Conservation (phyloP, 2,329 filamentous ascomycete genomes). For the Calonectria honghensis region DNA sequence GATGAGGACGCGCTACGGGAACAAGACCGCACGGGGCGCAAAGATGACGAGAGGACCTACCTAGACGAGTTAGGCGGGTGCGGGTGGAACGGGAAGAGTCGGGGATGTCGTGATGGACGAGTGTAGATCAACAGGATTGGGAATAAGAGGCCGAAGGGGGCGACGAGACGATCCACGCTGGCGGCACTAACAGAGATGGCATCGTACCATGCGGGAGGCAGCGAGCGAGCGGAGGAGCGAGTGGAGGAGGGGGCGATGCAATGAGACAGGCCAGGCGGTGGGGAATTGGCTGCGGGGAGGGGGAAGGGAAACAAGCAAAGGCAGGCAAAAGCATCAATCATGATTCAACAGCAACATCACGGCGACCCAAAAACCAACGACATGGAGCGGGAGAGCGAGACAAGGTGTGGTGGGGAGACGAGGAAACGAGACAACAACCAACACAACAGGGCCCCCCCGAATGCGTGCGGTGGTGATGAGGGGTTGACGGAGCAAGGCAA, state of each 20-base stretch:
- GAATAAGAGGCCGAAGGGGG: constrained; percentile 17
- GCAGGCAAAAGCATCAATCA: not conserved
- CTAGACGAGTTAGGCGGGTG: constrained; percentile 34
- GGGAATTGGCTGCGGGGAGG: not conserved
- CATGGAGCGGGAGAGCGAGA: not conserved
- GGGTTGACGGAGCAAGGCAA: constrained; percentile 8
- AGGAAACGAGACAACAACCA: constrained; percentile 21
- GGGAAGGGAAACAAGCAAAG: not conserved
- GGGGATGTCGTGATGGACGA: constrained; percentile 26
- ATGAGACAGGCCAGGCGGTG: not conserved
- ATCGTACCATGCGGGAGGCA: constrained; percentile 1
- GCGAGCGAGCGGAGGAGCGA: not conserved
- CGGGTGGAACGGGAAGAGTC: constrained; percentile 38
- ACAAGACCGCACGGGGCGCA: not conserved
- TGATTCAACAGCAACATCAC: not conserved
- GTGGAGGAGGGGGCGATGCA: constrained; percentile 1
- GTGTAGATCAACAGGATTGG: constrained; percentile 31
- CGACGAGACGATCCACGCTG: constrained; percentile 10
- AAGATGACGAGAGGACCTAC: constrained; percentile 30
- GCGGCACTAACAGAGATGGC: constrained; percentile 7
- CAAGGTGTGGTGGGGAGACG: not conserved
- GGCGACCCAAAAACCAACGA: not conserved
- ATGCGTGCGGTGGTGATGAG: constrained; percentile 3
- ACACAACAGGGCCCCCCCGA: not conserved
- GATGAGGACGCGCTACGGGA: constrained; percentile 27